Evolutionary conservation across 176 grass and related monocot species (phyloP).

Genomic region (Paspalum vaginatum): DNA sequence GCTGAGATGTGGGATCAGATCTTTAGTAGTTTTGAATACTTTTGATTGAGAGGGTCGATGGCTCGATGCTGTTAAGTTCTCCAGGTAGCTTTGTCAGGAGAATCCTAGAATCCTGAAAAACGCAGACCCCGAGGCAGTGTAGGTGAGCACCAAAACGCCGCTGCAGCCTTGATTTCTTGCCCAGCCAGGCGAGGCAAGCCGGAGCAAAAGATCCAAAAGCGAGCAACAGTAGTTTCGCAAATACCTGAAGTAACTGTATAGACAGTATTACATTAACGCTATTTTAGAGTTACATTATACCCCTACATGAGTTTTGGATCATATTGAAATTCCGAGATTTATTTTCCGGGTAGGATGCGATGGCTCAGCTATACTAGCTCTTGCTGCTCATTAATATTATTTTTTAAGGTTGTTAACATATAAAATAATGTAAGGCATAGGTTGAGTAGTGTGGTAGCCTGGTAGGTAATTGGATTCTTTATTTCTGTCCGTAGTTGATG

Average conservation of each 20-base stretch:
- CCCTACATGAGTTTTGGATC: neutral
- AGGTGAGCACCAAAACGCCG: too few species aligned
- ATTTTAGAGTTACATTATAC: neutral
- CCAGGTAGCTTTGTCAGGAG: too few species aligned
- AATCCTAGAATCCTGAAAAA: too few species aligned
- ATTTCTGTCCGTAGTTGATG: neutral
- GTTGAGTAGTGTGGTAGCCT: too few species aligned
- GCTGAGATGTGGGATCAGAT: neutral
- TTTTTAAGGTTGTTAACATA: neutral
- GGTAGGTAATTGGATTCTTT: neutral
- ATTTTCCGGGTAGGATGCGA: neutral
- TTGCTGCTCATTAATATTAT: neutral
- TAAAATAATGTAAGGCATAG: too few species aligned
- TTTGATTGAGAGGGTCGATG: neutral
- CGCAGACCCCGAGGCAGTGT: too few species aligned
- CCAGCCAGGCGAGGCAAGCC: too few species aligned
- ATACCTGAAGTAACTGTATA: neutral
- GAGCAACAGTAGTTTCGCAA: too few species aligned
- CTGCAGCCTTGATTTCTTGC: too few species aligned
- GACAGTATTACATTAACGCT: neutral
- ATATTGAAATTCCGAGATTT: neutral
- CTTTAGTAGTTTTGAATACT: neutral
- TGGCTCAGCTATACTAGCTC: neutral
- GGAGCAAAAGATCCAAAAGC: too few species aligned
- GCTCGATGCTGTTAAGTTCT: neutral